Evolutionary conservation across 2,329 filamentous ascomycete species (phyloP).

Genomic region (Hymenoscyphus salicellus): DNA sequence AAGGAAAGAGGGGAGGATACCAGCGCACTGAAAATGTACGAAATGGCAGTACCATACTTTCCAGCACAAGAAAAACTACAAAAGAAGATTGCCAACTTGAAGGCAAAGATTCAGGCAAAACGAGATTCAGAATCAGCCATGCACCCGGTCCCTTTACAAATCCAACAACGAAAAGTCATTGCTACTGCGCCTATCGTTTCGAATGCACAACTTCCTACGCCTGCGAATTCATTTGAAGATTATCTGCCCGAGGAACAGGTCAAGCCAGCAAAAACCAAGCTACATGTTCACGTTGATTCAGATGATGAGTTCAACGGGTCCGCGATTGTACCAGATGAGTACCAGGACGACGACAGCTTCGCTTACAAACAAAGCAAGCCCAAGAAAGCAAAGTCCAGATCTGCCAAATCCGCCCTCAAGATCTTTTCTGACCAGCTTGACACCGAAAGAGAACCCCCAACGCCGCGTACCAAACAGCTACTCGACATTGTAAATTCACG

Average conservation of each 20-base stretch:
- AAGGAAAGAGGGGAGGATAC: slow-evolving; percentile 77
- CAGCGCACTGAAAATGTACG: slow-evolving; percentile 80
- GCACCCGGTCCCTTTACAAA: slow-evolving; percentile 6
- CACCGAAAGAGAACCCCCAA: slow-evolving; percentile 39
- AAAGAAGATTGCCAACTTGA: slow-evolving; percentile 65
- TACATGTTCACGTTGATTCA: slow-evolving; percentile 25
- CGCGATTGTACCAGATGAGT: slow-evolving; percentile 39
- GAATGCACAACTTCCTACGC: slow-evolving; percentile 22
- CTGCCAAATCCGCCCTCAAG: slow-evolving; percentile 31
- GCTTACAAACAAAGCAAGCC: slow-evolving; percentile 32
- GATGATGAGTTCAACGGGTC: slow-evolving; percentile 38
- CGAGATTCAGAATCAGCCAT: slow-evolving; percentile 30
- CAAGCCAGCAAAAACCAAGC: slow-evolving; percentile 28
- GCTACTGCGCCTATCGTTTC: slow-evolving; percentile 25
- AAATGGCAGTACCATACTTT: slow-evolving; percentile 79
- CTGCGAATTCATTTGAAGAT: slow-evolving; percentile 26
- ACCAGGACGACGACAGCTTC: slow-evolving; percentile 38
- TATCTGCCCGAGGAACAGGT: slow-evolving; percentile 5
- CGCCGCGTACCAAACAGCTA: slow-evolving; percentile 54
- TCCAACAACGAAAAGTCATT: slow-evolving; percentile 21
- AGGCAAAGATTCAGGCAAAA: slow-evolving; percentile 47
- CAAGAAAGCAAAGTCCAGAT: slow-evolving; percentile 35
- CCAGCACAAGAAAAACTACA: slow-evolving; percentile 77
- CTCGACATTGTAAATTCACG: slow-evolving; percentile 72
- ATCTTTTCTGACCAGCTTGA: slow-evolving; percentile 40